phyloP scores from a whole-genome alignment of 73 alveolate species.

The Paramecium sonneborni region DNA sequence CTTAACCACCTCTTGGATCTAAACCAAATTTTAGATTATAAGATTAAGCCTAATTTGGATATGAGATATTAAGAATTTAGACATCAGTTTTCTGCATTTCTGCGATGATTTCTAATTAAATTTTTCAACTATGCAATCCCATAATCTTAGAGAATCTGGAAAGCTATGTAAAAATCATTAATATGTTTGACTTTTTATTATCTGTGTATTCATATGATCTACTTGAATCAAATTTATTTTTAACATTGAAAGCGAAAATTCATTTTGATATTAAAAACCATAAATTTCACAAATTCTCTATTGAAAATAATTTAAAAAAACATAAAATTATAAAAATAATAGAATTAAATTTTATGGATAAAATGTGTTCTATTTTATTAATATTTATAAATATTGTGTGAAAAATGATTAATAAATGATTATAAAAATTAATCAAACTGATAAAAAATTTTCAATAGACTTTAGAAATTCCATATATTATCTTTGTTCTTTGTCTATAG shows the following conservation, averaged over 20 bases:
- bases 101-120: constrained; percentile 9
- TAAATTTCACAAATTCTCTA: no score
- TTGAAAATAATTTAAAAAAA: no score
- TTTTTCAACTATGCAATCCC: constrained; percentile 3
- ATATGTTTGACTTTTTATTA: constrained; percentile 35
- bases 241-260: no score
- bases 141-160: constrained; percentile 61
- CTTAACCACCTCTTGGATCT: constrained; percentile 34
- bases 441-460: background rate
- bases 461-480: constrained; percentile 27
- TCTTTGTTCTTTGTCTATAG: constrained; percentile 47
- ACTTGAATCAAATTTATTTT: no score
- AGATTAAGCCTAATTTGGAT: constrained; percentile 51
- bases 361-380: background rate
- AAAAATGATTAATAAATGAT: background rate
- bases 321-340: no score
- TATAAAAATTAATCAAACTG: background rate
- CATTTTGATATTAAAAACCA: no score
- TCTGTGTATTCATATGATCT: constrained; percentile 67
- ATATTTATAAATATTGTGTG: background rate
- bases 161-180: constrained; percentile 56
- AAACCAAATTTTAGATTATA: constrained; percentile 17
- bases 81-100: background rate
- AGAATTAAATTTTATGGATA: no score
- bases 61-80: constrained; percentile 22